phyloP scores from a whole-genome alignment of 2,329 filamentous ascomycete species.

The Sordariomycetes sp. region DNA sequence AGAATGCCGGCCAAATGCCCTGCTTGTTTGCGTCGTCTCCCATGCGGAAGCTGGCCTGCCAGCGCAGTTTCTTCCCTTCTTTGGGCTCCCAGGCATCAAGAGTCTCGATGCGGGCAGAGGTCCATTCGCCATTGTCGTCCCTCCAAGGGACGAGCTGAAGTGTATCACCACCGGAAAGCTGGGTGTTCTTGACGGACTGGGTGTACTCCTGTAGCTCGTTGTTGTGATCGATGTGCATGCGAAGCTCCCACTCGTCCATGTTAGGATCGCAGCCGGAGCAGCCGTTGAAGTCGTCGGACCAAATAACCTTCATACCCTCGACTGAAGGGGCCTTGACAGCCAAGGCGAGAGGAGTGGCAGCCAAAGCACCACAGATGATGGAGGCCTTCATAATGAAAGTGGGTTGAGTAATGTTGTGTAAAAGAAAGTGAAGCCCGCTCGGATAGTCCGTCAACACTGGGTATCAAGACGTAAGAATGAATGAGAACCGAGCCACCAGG shows the following conservation, averaged over 20 bases:
- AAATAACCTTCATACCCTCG: conserved; percentile 30
- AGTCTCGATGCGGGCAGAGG: conserved; percentile 39
- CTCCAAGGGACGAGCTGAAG: conserved; percentile 40
- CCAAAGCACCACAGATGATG: conserved; percentile 8
- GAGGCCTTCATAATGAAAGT: conserved; percentile 15
- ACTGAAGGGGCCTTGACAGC: conserved; percentile 28
- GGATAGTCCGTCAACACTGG: background rate
- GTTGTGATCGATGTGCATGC: conserved; percentile 34
- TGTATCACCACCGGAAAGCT: conserved; percentile 40
- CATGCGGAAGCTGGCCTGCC: conserved; percentile 35
- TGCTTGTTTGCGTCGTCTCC: conserved; percentile 30
- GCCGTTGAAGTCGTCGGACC: conserved; percentile 36
- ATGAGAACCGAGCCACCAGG: background rate
- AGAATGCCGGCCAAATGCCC: conserved; percentile 45
- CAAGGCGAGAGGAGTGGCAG: conserved; percentile 14
- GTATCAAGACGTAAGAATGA: background rate
- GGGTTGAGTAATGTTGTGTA: background rate
- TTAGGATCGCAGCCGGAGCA: conserved; percentile 25
- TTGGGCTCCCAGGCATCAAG: conserved; percentile 33
- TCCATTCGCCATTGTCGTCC: conserved; percentile 30
- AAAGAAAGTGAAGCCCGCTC: background rate
- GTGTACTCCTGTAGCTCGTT: conserved; percentile 39
- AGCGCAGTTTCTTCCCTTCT: conserved; percentile 27
- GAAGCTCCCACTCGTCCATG: conserved; percentile 33
- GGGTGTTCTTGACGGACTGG: conserved; percentile 32